Percentiles rank a stretch among this genome's conserved stretches.
Conservation (phyloP, 2,329 filamentous ascomycete genomes). For the Fonsecaea erecta region DNA sequence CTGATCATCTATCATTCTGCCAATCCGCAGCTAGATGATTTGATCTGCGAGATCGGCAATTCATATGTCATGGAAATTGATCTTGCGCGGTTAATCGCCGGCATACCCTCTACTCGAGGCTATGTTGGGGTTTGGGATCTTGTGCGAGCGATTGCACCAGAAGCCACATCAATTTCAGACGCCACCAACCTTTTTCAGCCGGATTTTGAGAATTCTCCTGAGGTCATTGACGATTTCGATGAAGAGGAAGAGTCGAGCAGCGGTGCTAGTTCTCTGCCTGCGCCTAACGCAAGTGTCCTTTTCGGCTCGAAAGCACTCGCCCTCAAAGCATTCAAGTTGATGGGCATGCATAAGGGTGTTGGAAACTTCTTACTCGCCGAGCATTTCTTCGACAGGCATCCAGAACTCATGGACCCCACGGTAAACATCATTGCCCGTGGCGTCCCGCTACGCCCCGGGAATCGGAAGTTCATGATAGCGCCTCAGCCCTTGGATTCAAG, state of each 20-base stretch:
- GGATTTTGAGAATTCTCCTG: slow-evolving; percentile 14
- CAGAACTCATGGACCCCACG: slow-evolving; percentile 18
- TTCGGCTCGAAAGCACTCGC: slow-evolving; percentile 15
- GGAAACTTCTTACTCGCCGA: slow-evolving; percentile 22
- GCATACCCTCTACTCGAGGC: slow-evolving; percentile 12
- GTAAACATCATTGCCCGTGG: slow-evolving; percentile 16
- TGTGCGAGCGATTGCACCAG: slow-evolving; percentile 21
- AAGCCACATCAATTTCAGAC: slow-evolving; percentile 10
- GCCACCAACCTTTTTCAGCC: slow-evolving; percentile 3
- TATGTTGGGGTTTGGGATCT: slow-evolving; percentile 29
- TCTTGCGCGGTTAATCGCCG: slow-evolving; percentile 16
- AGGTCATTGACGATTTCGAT: slow-evolving; percentile 12
- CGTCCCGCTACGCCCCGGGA: slow-evolving; percentile 14
- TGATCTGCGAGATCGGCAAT: slow-evolving; percentile 26
- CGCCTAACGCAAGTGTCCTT: slow-evolving; percentile 9
- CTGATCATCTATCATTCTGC: slow-evolving; percentile 25
- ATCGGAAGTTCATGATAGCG: slow-evolving; percentile 8
- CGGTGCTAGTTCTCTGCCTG: slow-evolving; percentile 9
- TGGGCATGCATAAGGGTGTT: slow-evolving; percentile 21
- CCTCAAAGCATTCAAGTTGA: slow-evolving; percentile 23
- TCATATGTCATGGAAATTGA: slow-evolving; percentile 24
- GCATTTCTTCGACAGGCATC: slow-evolving; percentile 21
- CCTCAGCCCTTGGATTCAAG: slow-evolving; percentile 10
- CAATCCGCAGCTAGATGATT: slow-evolving; percentile 17
- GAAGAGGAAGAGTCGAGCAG: background rate